These are phyloP conservation scores for Penicillium chermesinum DNA, from an alignment of 495 filamentous ascomycete species.

Conservation along the genomic window DNA sequence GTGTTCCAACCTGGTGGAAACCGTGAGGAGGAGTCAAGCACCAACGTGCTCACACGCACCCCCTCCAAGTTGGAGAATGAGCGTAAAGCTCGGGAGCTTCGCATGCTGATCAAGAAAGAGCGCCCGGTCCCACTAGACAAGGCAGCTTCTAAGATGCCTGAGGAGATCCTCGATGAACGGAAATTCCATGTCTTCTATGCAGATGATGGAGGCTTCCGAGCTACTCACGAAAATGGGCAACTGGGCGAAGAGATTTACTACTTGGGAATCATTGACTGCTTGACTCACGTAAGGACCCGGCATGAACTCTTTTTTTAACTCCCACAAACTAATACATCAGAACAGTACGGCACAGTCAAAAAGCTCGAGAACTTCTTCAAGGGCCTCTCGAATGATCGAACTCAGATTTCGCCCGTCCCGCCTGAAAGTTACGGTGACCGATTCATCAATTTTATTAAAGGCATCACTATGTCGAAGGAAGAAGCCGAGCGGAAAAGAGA, in stretches of 20 bases:
- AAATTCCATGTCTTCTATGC: constrained; percentile 76
- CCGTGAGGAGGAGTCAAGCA: constrained; percentile 49
- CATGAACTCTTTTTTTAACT: too few relatives aligned
- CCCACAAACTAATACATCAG: constrained; percentile 23
- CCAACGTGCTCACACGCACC: constrained; percentile 74
- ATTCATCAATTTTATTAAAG: constrained; percentile 87
- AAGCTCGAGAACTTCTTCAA: constrained; percentile 91
- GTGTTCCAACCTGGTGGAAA: constrained; percentile 90
- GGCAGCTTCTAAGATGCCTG: constrained; percentile 79
- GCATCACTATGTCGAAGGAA: constrained; percentile 83
- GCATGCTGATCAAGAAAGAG: constrained; percentile 88
- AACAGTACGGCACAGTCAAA: constrained; percentile 80
- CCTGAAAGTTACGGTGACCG: constrained; percentile 89
- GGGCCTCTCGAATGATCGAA: constrained; percentile 72
- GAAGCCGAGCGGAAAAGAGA: constrained; percentile 64
- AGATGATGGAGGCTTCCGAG: constrained; percentile 89
- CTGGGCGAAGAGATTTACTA: constrained; percentile 94
- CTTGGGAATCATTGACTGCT: constrained; percentile 93
- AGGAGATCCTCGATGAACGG: constrained; percentile 67
- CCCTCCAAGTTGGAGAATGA: constrained; percentile 92
- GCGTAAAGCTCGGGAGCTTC: constrained; percentile 83
- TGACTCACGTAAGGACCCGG: constrained; percentile 93
- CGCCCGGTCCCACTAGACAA: constrained; percentile 87
- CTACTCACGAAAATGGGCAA: constrained; percentile 83
- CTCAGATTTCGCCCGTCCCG: constrained; percentile 88